Percentiles rank a stretch among this genome's conserved stretches.
Conservation (phyloP, 257 asterid genomes). For the Echium plantagineum region DNA sequence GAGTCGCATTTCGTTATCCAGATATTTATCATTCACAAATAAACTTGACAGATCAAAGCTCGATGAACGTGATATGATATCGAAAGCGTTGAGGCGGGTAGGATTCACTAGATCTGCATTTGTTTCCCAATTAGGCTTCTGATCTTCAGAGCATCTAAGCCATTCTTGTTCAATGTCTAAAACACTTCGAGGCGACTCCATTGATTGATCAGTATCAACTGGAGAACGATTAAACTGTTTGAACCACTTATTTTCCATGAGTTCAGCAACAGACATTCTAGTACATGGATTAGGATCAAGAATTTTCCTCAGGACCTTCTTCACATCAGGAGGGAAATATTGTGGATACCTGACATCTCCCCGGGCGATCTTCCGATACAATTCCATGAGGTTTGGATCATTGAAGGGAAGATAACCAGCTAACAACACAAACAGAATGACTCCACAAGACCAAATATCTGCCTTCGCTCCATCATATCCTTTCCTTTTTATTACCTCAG, state of each 20-base stretch:
- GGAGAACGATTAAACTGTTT: constrained; percentile 17
- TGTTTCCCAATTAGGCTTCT: constrained; percentile 3
- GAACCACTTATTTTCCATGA: constrained; percentile 83
- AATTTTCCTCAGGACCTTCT: constrained; percentile 51
- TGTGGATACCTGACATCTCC: constrained; percentile 73
- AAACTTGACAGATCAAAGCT: constrained; percentile 76
- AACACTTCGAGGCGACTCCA: constrained; percentile 32
- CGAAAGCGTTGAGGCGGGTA: constrained; percentile 63
- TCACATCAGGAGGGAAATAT: constrained; percentile 75
- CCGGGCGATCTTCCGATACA: constrained; percentile 60
- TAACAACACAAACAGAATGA: constrained; percentile 55
- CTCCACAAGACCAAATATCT: constrained; percentile 94
- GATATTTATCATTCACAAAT: constrained; percentile 32
- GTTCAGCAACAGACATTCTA: constrained; percentile 34
- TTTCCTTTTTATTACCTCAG: constrained; percentile 61
- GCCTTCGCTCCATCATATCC: constrained; percentile 90
- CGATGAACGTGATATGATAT: constrained; percentile 58
- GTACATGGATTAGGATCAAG: constrained; percentile 66
- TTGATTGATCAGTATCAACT: constrained; percentile 8
- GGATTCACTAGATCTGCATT: constrained; percentile 16
- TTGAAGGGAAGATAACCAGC: constrained; percentile 89
- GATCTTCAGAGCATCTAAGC: constrained; percentile 18
- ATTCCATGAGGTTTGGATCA: constrained; percentile 58
- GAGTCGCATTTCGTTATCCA: constrained; percentile 40
- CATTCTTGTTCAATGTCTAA: constrained; percentile 15